Evolutionary conservation across 441 rosid species (phyloP).

Genomic region (Adansonia grandidieri): DNA sequence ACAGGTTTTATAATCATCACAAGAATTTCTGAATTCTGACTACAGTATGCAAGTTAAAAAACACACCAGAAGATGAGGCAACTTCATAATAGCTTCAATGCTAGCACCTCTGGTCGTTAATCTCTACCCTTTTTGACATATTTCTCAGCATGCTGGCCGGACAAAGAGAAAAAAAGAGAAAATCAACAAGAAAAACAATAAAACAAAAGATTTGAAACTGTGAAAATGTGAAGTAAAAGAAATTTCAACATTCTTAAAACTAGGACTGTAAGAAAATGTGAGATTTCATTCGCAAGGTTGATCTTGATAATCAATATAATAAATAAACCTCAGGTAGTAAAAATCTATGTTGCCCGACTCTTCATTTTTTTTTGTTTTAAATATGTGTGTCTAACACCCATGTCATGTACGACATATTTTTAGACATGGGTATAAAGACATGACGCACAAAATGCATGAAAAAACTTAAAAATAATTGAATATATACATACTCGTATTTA

Average conservation of each 20-base stretch:
- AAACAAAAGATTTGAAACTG: background rate
- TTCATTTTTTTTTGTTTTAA: no score
- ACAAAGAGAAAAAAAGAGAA: background rate
- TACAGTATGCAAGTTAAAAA: background rate
- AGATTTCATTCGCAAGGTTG: background rate
- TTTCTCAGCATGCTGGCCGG: constrained; percentile 64
- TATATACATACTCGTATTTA: no score
- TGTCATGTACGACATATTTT: no score
- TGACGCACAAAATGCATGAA: no score
- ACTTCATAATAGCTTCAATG: constrained; percentile 56
- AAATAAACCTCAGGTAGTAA: background rate
- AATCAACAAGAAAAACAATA: background rate
- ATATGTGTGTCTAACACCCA: no score
- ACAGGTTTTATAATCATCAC: background rate
- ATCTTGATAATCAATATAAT: background rate
- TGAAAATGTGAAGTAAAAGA: background rate
- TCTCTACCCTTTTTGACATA: constrained; percentile 56
- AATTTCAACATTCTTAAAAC: background rate
- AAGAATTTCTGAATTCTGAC: background rate
- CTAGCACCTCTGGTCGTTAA: constrained; percentile 67
- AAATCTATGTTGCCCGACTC: background rate
- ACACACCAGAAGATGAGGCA: constrained; percentile 64
- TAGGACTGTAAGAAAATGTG: background rate
- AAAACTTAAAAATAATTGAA: no score
- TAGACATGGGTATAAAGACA: no score